These are phyloP conservation scores for Cytidiella melzeri DNA, from an alignment of 768 basidiomycete species.

Conservation along the genomic window DNA sequence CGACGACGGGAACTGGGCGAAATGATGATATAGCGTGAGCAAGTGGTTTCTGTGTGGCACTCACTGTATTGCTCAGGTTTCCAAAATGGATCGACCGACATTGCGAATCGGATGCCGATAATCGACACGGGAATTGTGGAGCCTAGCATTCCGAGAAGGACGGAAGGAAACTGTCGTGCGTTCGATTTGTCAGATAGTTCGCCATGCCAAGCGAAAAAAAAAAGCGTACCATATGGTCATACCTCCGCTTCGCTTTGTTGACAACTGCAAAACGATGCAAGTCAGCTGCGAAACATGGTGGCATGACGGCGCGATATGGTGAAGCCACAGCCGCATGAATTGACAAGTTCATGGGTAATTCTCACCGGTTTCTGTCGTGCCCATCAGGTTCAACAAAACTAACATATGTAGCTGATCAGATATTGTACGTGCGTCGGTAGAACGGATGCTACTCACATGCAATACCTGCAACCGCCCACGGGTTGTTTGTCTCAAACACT, in stretches of 20 bases:
- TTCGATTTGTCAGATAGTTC: too few relatives aligned
- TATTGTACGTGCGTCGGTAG: not conserved
- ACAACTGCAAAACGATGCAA: conserved; percentile 40
- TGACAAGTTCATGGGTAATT: not conserved
- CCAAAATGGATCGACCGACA: conserved; percentile 79
- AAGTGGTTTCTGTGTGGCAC: conserved; percentile 15
- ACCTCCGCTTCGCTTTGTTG: conserved; percentile 73
- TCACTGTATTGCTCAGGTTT: conserved; percentile 73
- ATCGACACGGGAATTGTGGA: conserved; percentile 43
- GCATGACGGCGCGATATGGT: not conserved
- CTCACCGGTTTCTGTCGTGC: conserved; percentile 71
- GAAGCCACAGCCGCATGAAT: not conserved
- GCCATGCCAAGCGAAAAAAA: conserved; percentile 38
- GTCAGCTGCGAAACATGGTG: not conserved
- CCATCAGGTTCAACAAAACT: conserved; percentile 71
- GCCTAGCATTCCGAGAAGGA: conserved; percentile 6
- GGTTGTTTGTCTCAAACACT: conserved; percentile 71
- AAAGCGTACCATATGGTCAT: conserved; percentile 60
- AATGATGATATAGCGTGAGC: not conserved
- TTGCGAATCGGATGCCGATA: conserved; percentile 68
- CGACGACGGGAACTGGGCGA: conserved; percentile 65
- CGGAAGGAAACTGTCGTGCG: conserved; percentile 5
- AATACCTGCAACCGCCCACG: conserved; percentile 70
- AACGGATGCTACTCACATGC: conserved; percentile 43
- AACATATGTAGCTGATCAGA: not conserved